Percentiles rank a stretch among this genome's conserved stretches.
Evolutionary conservation across 192 early-diverging fungal species (phyloP).

Genomic region (Rhizophagus prolifer): DNA sequence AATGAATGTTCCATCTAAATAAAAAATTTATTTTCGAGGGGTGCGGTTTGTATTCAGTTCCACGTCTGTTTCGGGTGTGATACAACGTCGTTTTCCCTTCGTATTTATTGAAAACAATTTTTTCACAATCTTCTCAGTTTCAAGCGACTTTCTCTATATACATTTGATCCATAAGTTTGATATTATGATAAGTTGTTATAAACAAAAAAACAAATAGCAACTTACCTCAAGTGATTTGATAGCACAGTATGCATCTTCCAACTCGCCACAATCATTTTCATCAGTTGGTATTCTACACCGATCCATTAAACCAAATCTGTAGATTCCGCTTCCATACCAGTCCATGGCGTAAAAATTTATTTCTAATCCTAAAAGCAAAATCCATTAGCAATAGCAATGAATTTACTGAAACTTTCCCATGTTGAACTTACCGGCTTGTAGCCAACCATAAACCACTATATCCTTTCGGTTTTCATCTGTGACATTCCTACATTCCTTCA

Average conservation of each 20-base stretch:
- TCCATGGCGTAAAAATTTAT: constrained; percentile 19
- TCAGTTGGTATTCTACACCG: constrained; percentile 13
- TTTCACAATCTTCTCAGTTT: too few species aligned
- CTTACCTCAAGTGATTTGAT: constrained; percentile 26
- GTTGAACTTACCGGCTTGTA: constrained; percentile 6
- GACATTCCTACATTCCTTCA: constrained; percentile 16
- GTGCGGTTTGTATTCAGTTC: too few species aligned
- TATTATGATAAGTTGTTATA: too few species aligned
- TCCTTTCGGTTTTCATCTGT: background rate
- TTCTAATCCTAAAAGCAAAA: constrained; percentile 15
- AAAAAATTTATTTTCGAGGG: too few species aligned
- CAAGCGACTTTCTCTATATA: too few species aligned
- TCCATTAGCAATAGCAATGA: background rate
- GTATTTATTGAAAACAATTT: too few species aligned
- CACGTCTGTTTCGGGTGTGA: too few species aligned
- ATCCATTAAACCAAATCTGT: constrained; percentile 21
- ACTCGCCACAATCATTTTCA: background rate
- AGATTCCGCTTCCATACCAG: background rate
- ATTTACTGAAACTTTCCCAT: background rate
- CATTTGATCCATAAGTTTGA: too few species aligned
- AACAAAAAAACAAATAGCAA: too few species aligned
- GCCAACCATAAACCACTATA: background rate
- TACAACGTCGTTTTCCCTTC: too few species aligned
- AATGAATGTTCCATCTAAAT: too few species aligned
- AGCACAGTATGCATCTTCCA: constrained; percentile 6